Evolutionary conservation across 768 basidiomycete genomes (phyloP), one percentile per base, ranked within the genome.

Genomic region (Mycena kentingensis): DNA sequence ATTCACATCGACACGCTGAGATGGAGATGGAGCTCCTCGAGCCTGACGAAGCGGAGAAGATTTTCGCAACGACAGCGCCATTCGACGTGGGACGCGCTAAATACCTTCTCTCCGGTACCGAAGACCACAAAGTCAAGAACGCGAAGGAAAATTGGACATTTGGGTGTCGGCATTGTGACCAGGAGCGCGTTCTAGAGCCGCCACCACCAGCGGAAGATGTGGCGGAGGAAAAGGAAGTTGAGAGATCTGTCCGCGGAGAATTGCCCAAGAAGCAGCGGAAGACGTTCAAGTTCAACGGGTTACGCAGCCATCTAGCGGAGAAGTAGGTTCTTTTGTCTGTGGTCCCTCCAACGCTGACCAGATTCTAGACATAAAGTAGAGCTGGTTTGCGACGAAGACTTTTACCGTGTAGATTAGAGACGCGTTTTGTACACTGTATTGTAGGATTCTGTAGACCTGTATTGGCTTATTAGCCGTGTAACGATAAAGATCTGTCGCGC

Each of bases 261-360:
- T 27, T 27, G 15, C 19, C 36, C 21, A 61, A 57, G 31, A 56
- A 58, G 39, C 47, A 57, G 22, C 58, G 58, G 19, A 69, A 69
- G 43, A 52, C 67, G 49, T 78, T 81, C 65, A 64, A 57, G 3
- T 84, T 85, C 58, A 67, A 86, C 54, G 86, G 80, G 3, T 58
- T 88, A 46, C 70, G 79, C 34, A 86, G 84, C 21, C 87, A 89
- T 56, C 60, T 80, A 52, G 84, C 84, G 60, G 75, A 68, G 56
- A 85, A 80, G 87, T 87, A 55, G 57, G 81, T 64, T 8, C 21
- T 31, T 26, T 35, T 10, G 36, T 12, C 11, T 27, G 34, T 19
- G 68, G 72, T 29, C 18, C 13, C 37, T 49, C 21, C 12, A n/a
- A 24, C n/a, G 31, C 34, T 37, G 5, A 7, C 12, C 21, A 26